Percentiles rank a stretch among this genome's conserved stretches.
Evolutionary conservation across 2,329 filamentous ascomycete species (phyloP).

Genomic region (Davidsoniella neocaledoniae): DNA sequence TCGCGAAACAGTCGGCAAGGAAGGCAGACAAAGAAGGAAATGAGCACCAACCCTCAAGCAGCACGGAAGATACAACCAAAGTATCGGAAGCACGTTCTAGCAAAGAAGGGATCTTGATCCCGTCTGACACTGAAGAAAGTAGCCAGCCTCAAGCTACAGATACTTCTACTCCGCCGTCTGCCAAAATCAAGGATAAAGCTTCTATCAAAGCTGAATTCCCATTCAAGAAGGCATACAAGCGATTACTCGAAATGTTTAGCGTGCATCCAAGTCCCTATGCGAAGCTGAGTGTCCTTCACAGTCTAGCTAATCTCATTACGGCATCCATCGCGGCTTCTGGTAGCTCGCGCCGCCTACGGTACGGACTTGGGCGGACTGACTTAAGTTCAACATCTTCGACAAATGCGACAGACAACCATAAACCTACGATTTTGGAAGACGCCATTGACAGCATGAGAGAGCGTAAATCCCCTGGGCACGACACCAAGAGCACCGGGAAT

Average conservation of each 20-base stretch:
- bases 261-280: constrained; percentile 75
- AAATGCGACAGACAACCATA: constrained; percentile 16
- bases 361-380: constrained; percentile 21
- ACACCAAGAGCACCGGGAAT: neutral
- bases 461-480: constrained; percentile 19
- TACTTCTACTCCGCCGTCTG: constrained; percentile 10
- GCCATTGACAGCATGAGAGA: constrained; percentile 44
- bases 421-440: constrained; percentile 29
- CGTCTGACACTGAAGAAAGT: constrained; percentile 15
- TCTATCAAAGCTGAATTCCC: constrained; percentile 41
- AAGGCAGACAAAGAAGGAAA: neutral
- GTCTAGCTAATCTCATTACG: constrained; percentile 67
- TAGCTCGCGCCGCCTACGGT: constrained; percentile 23
- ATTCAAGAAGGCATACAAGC: constrained; percentile 63
- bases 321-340: constrained; percentile 39
- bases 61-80: too few species aligned
- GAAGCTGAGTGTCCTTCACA: constrained; percentile 69
- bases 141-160: too few species aligned
- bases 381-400: constrained; percentile 16
- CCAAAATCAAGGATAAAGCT: too few species aligned
- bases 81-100: too few species aligned
- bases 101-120: neutral
- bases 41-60: neutral
- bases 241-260: constrained; percentile 70
- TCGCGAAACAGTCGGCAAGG: neutral